phyloP scores from a whole-genome alignment of 2,329 filamentous ascomycete genomes.

The Trichoderma pleuroti region DNA sequence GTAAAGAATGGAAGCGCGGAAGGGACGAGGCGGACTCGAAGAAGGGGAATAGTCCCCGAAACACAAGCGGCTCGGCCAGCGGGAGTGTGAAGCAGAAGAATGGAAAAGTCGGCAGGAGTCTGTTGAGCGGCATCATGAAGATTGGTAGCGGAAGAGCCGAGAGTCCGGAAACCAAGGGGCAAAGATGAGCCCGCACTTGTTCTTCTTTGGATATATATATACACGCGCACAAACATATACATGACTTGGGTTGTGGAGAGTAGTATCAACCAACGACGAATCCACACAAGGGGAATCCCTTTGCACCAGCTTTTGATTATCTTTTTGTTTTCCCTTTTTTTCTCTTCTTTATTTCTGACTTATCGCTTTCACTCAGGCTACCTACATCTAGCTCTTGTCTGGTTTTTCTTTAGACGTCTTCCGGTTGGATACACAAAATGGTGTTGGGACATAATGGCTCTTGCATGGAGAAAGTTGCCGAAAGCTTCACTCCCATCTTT shows the following conservation, averaged over 20 bases:
- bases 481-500: conserved; percentile 1
- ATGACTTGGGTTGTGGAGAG: conserved; percentile 2
- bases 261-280: neutral
- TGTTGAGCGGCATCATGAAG: conserved; percentile 44
- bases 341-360: neutral
- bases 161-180: conserved; percentile 38
- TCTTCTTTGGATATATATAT: neutral
- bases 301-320: neutral
- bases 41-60: conserved; percentile 29
- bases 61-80: conserved; percentile 28
- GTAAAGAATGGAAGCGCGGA: conserved; percentile 33
- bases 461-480: conserved; percentile 10
- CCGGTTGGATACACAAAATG: conserved; percentile 18
- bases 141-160: conserved; percentile 41
- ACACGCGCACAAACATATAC: neutral
- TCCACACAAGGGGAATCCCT: neutral
- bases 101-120: conserved; percentile 40
- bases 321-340: conserved; percentile 14
- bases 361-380: conserved; percentile 1
- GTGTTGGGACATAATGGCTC: conserved; percentile 13
- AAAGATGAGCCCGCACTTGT: conserved; percentile 18
- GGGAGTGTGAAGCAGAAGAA: conserved; percentile 36
- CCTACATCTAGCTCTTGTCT: neutral
- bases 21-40: conserved; percentile 29
- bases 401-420: conserved; percentile 13